Conservation (phyloP, 495 filamentous ascomycete species). For the Daldinia decipiens region DNA sequence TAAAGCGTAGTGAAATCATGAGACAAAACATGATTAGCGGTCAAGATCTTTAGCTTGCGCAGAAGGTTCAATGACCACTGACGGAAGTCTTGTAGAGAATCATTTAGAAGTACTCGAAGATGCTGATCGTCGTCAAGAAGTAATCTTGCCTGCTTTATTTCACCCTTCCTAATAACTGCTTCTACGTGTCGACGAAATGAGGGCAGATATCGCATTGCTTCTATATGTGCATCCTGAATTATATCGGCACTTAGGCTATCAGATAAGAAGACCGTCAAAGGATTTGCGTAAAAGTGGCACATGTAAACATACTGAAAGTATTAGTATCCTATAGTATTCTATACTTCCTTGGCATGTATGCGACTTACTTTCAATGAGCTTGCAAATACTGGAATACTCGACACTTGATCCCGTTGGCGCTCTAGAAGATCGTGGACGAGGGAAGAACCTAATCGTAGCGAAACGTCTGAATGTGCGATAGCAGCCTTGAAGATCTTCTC, state of each 20-base stretch:
- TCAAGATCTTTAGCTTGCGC: slow-evolving; percentile 42
- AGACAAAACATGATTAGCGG: slow-evolving; percentile 22
- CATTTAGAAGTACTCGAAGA: slow-evolving; percentile 34
- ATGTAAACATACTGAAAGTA: slow-evolving; percentile 83
- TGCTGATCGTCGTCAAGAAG: slow-evolving; percentile 56
- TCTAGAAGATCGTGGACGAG: slow-evolving; percentile 73
- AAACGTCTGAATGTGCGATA: slow-evolving; percentile 63
- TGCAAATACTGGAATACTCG: slow-evolving; percentile 83
- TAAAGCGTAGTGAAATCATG: slow-evolving; percentile 53
- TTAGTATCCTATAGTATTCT: slow-evolving; percentile 23
- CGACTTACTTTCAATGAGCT: slow-evolving; percentile 77
- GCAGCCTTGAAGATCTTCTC: slow-evolving; percentile 81
- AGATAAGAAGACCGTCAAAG: slow-evolving; percentile 74
- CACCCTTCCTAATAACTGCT: slow-evolving; percentile 48
- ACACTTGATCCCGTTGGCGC: slow-evolving; percentile 84
- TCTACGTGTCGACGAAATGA: slow-evolving; percentile 75
- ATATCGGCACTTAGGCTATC: slow-evolving; percentile 50
- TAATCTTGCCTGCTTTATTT: slow-evolving; percentile 49
- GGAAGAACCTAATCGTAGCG: slow-evolving; percentile 74
- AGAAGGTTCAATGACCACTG: slow-evolving; percentile 35
- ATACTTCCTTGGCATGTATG: background rate
- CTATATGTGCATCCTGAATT: slow-evolving; percentile 68
- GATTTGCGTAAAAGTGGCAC: slow-evolving; percentile 95
- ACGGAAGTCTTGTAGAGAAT: slow-evolving; percentile 37
- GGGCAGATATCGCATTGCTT: slow-evolving; percentile 78